These are phyloP conservation scores for Wickerhamiella alocasiicola DNA, from an alignment of 805 yeast genomes.

Conservation along the genomic window DNA sequence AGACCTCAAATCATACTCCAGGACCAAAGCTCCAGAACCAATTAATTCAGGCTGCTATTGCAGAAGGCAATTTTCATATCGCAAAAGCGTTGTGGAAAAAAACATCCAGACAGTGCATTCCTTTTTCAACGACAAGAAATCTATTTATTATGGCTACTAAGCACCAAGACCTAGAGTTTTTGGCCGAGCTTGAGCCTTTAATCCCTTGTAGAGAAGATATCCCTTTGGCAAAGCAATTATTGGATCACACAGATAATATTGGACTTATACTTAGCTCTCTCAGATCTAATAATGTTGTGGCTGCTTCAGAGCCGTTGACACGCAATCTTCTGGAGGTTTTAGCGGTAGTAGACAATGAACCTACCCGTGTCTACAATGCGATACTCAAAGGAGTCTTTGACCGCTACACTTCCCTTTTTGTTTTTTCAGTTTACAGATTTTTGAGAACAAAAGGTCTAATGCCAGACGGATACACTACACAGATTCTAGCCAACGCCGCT, in stretches of 20 bases:
- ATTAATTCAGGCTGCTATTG: neutral
- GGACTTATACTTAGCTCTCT: neutral
- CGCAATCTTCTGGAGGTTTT: neutral
- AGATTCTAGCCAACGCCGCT: conserved; percentile 20
- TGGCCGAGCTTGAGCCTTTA: conserved; percentile 9
- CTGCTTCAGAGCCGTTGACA: neutral
- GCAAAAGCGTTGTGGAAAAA: neutral
- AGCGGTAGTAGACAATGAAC: neutral
- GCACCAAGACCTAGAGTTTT: conserved; percentile 1
- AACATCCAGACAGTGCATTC: neutral
- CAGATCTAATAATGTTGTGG: neutral
- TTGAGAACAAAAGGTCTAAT: conserved; percentile 8
- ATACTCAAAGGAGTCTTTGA: neutral
- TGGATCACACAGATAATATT: neutral
- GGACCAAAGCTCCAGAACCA: neutral
- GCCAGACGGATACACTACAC: conserved; percentile 16
- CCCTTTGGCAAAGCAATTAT: neutral
- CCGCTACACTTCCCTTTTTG: conserved; percentile 14
- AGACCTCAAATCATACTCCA: neutral
- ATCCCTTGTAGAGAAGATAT: neutral
- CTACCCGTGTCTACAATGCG: conserved; percentile 3
- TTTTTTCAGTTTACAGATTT: conserved; percentile 16
- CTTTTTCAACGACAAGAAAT: conserved; percentile 1
- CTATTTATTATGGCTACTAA: conserved; percentile 2
- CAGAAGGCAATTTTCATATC: neutral